Base-by-base conservation (phyloP, 306 rosid genomes). In the Chamaecrista fasciculata region DNA sequence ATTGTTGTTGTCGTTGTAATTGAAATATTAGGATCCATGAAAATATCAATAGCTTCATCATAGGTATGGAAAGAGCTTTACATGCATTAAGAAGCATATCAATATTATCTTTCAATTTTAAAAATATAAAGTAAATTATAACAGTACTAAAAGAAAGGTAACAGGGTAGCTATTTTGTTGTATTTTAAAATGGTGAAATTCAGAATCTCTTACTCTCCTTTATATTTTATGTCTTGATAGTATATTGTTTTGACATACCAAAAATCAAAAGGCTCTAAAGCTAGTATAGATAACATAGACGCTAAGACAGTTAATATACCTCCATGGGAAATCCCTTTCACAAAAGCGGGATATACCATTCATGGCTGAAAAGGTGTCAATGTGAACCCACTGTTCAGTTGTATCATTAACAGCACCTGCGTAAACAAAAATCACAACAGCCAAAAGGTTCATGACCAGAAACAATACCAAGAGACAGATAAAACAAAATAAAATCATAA, bases 341-440 rank as follows among this genome's bases (percentile, higher is more conserved):
- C 92, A 86, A 65, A 93, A 93, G 80, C 85, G 97, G 66, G 98
- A 93, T 79, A 93, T 90, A 62, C 97, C 98, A 76, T 84, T 93
- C 97, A 93, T 93, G 75, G 98, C 96, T 50, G 98, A 93, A 82
- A 78, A 93, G n/a, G 97, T 76, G 79, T 93, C 98, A 78, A 93
- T 90, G 71, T 90, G 97, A 69, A 93, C 90, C 91, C 83, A 85
- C 48, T 52, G 85, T 74, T 86, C 92, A 57, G 65, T 61, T 28
- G 84, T 71, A 58, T 63, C 72, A 75, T 77, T 67, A 29, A 80
- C 81, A 66, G 72, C 69, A 43, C 94, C 97, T 90, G 87, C 55
- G 73, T 57, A 83, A 71, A 21, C 4, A 59, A 70, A 46, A 60
- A 23, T 24, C n/a, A 57, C 24, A 56, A 52, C 15, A 26, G 29